Evolutionary conservation across 345 rosid genomes (phyloP).

Genomic region (Citrus unshiu): DNA sequence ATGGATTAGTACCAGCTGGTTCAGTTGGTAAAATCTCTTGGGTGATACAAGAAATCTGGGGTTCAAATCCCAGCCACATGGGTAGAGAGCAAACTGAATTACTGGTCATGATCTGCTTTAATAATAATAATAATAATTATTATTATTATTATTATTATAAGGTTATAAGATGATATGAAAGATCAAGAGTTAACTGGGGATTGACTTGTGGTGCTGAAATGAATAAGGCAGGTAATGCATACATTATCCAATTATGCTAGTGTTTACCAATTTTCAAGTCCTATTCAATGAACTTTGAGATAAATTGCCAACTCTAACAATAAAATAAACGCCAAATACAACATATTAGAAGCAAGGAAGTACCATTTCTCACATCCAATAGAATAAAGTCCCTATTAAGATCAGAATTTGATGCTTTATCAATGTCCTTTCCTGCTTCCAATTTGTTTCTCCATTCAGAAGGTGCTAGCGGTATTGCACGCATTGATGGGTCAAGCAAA

Average conservation of each 20-base stretch:
- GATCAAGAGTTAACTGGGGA: background rate
- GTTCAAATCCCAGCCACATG: background rate
- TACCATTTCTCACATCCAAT: conserved; percentile 92
- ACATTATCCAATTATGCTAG: background rate
- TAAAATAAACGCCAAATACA: background rate
- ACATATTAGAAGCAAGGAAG: background rate
- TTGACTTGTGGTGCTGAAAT: background rate
- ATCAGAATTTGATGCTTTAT: conserved; percentile 27
- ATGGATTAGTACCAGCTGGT: background rate
- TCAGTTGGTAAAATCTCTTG: background rate
- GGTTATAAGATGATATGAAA: background rate
- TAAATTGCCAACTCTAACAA: background rate
- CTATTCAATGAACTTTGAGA: background rate
- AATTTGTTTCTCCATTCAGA: conserved; percentile 79
- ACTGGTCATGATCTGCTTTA: background rate
- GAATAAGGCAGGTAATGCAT: background rate
- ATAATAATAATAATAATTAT: too few species aligned
- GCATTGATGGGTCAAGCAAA: conserved; percentile 61
- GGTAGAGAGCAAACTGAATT: background rate
- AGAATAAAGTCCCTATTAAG: conserved; percentile 40
- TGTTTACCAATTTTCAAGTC: background rate
- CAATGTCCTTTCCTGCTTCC: conserved; percentile 32
- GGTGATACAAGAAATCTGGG: background rate
- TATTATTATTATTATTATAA: too few species aligned
- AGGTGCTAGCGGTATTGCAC: conserved; percentile 75